Evolutionary conservation across 768 basidiomycete genomes (phyloP), one percentile per base, ranked within the genome.

Genomic region (Kwoniella shandongensis): DNA sequence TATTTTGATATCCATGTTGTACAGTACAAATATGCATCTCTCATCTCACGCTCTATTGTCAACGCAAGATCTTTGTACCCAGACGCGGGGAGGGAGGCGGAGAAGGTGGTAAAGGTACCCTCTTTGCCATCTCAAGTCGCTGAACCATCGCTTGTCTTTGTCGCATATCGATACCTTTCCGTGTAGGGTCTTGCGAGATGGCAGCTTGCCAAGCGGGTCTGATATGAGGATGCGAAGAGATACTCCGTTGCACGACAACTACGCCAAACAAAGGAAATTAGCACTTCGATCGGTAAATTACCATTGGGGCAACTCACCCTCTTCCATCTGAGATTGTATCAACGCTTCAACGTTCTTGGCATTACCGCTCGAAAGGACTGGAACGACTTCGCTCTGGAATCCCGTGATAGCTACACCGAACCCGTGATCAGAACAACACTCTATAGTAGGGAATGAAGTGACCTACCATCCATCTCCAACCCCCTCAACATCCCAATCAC

Each of bases 101-200:
- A 8, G 65, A 71, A 32, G 54, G 62, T 3, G 70, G 70, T 20
- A 72, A 44, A 10, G 70, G 67, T 20, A 69, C 63, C 7, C 41
- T 13, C 6, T 49, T 44, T 17, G 70, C 70, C 22, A 57, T 23
- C 11, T 56, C 54, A 23, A 56, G 39, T 17, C 47, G 41, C 18
- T 29, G 25, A 25, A 12, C 26, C 29, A 17, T 54, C 11, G 20
- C 5, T 44, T 2, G 39, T 40, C 39, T 15, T 20, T 40, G 11
- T 22, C 42, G 42, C 8, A 22, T 44, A 10, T 18, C 20, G 22
- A 12, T n/a, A n/a, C 25, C 25, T 44, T 18, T 20, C 2, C 38
- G n/a, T 42, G 39, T 39, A 6, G 51, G 40, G 23, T 30, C 26
- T 35, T 45, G 1, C 18, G n/a, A 1, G 3, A 61, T 1, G 10